A percentile compares a stretch with the other conserved stretches of the same genome.
Conservation (phyloP, 345 rosid genomes). For the Odontarrhena argentea region DNA sequence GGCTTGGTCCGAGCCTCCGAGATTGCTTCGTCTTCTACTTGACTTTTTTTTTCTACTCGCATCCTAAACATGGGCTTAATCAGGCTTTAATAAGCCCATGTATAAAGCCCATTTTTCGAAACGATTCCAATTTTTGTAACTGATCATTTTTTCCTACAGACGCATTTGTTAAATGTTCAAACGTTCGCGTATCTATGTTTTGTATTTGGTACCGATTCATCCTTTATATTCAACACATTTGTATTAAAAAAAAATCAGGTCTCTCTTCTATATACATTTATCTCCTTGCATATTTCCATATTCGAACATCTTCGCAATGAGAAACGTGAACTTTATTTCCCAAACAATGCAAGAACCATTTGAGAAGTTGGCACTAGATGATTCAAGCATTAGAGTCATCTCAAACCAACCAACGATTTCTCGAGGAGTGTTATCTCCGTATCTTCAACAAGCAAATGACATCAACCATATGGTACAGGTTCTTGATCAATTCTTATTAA, state of each 20-base stretch:
- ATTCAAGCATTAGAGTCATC: background rate
- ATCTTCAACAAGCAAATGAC: background rate
- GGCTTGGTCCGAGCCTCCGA: conserved; percentile 13
- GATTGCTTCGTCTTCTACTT: background rate
- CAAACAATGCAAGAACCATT: conserved; percentile 1
- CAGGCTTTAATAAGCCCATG: background rate
- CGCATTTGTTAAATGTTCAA: background rate
- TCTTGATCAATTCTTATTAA: background rate
- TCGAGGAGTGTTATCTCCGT: background rate
- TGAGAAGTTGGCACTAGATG: background rate
- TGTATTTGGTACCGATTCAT: background rate
- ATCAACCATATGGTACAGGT: conserved; percentile 18
- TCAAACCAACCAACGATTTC: background rate
- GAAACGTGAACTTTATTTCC: background rate
- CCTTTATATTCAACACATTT: conserved; percentile 23
- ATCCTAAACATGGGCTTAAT: no score
- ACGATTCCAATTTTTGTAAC: background rate
- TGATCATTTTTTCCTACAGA: background rate
- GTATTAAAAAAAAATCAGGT: accelerated
- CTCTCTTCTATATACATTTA: no score
- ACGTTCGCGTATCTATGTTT: conserved; percentile 23
- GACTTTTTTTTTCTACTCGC: no score
- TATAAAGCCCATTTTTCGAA: conserved; percentile 1
- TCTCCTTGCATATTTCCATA: no score
- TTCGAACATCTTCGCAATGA: no score